phyloP scores from a whole-genome alignment of 768 basidiomycete genomes.

The Boletus rubroflammeus region DNA sequence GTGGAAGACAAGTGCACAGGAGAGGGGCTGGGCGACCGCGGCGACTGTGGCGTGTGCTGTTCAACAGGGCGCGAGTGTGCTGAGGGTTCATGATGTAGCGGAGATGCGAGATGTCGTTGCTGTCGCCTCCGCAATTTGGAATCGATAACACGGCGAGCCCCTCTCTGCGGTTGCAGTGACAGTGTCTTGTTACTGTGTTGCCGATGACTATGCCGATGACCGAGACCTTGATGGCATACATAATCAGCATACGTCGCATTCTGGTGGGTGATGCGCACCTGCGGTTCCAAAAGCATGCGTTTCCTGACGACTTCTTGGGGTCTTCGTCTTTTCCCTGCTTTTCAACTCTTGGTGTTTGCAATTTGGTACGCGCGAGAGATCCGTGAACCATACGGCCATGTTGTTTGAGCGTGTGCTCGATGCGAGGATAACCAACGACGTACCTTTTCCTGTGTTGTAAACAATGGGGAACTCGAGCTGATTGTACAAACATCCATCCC shows the following conservation, averaged over 20 bases:
- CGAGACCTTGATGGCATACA: not conserved
- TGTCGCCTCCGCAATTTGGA: conserved; percentile 63
- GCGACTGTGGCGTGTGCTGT: conserved; percentile 71
- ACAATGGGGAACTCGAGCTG: conserved; percentile 37
- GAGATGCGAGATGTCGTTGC: conserved; percentile 72
- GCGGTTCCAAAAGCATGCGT: conserved; percentile 88
- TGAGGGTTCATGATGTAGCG: conserved; percentile 80
- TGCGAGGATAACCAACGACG: conserved; percentile 9
- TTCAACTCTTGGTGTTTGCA: conserved; percentile 93
- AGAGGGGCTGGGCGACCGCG: conserved; percentile 77
- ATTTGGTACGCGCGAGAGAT: conserved; percentile 99
- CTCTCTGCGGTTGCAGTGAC: not conserved
- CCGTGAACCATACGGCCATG: conserved; percentile 70
- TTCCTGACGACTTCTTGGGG: conserved; percentile 94
- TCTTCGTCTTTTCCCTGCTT: conserved; percentile 99
- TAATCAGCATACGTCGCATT: not conserved
- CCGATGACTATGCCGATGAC: not conserved
- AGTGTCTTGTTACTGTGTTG: not conserved
- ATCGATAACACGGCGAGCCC: not conserved
- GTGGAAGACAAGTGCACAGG: conserved; percentile 54
- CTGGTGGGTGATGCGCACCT: conserved; percentile 49
- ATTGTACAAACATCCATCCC: not conserved
- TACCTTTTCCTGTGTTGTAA: conserved; percentile 74
- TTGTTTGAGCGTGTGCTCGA: not conserved
- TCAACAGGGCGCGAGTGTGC: conserved; percentile 66